Conservation (phyloP, 176 grass and related monocot genomes). For the Ampelocalamus luodianensis region DNA sequence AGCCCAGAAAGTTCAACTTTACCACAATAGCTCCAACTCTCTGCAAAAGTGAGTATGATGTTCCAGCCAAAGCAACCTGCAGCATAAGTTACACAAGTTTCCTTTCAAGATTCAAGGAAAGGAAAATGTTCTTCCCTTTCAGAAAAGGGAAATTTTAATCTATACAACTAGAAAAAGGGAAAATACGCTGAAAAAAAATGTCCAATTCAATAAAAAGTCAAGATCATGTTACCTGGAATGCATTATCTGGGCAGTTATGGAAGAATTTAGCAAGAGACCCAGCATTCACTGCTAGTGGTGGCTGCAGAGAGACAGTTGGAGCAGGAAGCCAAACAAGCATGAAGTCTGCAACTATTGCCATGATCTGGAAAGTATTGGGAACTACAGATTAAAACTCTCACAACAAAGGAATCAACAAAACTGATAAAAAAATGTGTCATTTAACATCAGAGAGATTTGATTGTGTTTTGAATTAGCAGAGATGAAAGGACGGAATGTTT, state of each 20-base stretch:
- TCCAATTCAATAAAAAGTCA: conserved; percentile 11
- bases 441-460: not conserved
- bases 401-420: conserved; percentile 21
- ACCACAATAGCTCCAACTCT: conserved; percentile 96
- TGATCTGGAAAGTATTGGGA: conserved; percentile 60
- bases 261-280: conserved; percentile 85
- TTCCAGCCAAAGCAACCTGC: conserved; percentile 91
- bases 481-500: conserved; percentile 3
- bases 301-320: conserved; percentile 84
- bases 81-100: conserved; percentile 34
- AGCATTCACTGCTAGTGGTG: conserved; percentile 66
- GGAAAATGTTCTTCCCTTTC: not conserved
- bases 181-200: conserved; percentile 3
- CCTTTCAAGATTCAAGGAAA: conserved; percentile 17
- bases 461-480: conserved; percentile 2
- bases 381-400: conserved; percentile 26
- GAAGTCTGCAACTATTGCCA: conserved; percentile 99
- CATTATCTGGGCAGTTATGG: conserved; percentile 95
- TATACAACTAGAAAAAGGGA: not conserved
- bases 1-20: conserved; percentile 47
- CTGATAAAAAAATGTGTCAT: not conserved
- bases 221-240: conserved; percentile 80
- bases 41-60: conserved; percentile 85
- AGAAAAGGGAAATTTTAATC: conserved; percentile 2
- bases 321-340: conserved; percentile 99